Conservation (phyloP, 139 green algal species). For the Chlamydomonas sphaeroides region DNA sequence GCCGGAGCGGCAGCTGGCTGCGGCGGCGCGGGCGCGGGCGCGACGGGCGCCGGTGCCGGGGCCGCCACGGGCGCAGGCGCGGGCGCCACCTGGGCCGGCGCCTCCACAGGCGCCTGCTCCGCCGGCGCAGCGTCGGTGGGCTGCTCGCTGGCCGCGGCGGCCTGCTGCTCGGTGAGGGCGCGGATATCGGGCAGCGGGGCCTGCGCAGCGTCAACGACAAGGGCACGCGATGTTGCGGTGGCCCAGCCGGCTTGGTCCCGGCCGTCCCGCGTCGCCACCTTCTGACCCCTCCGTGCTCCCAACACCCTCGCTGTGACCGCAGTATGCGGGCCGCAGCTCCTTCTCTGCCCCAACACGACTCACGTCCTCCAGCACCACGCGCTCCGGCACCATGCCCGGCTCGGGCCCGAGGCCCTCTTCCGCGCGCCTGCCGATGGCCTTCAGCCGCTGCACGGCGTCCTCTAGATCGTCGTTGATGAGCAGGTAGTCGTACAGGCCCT, state of each 20-base stretch:
- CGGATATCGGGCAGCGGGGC: slow-evolving; percentile 46
- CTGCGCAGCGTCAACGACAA: too few species aligned
- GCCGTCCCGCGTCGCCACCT: too few species aligned
- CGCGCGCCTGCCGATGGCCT: slow-evolving; percentile 43
- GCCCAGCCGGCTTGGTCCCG: too few species aligned
- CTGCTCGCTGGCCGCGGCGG: too few species aligned
- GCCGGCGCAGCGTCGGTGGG: too few species aligned
- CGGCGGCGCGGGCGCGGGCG: neutral
- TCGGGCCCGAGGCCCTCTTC: slow-evolving; percentile 51
- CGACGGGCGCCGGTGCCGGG: neutral
- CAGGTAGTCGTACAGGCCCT: slow-evolving; percentile 84
- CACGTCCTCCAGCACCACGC: slow-evolving; percentile 65
- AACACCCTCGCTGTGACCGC: too few species aligned
- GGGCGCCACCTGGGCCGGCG: neutral
- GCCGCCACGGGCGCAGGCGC: slow-evolving; percentile 6
- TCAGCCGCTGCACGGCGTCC: slow-evolving; percentile 52
- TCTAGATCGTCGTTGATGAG: slow-evolving; percentile 85
- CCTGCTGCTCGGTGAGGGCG: slow-evolving; percentile 25
- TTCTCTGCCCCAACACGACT: slow-evolving; percentile 22
- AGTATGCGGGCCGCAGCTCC: too few species aligned
- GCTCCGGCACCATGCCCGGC: slow-evolving; percentile 63
- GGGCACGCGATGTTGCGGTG: neutral
- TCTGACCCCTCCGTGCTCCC: too few species aligned
- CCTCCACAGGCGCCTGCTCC: neutral
- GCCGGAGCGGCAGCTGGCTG: neutral